A percentile compares a stretch with the other conserved stretches of the same genome.
phyloP scores from a whole-genome alignment of 2,329 filamentous ascomycete species.

The Davidsoniella neocaledoniae region DNA sequence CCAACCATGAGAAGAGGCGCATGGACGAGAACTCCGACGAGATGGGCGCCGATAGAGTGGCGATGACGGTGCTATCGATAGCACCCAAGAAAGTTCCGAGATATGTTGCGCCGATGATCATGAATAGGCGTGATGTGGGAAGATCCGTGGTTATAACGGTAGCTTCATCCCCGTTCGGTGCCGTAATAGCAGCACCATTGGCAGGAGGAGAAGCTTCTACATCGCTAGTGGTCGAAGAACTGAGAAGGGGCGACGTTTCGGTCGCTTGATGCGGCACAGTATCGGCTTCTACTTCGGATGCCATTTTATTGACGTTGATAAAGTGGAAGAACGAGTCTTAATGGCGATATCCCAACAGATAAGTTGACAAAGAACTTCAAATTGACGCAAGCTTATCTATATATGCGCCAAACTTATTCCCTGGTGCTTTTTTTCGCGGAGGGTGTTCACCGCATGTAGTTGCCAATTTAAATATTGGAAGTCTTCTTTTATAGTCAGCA shows the following conservation, averaged over 20 bases:
- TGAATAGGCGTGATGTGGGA: constrained; percentile 29
- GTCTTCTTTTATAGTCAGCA: too few species aligned
- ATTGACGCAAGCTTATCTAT: too few species aligned
- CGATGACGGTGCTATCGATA: constrained; percentile 66
- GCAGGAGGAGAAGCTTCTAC: neutral
- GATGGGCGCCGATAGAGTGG: constrained; percentile 70
- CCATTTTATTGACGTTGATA: too few species aligned
- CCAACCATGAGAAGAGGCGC: constrained; percentile 72
- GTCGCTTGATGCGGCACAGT: neutral
- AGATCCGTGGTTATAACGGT: constrained; percentile 32
- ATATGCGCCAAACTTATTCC: too few species aligned
- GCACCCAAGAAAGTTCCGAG: constrained; percentile 47
- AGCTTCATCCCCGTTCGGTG: constrained; percentile 25
- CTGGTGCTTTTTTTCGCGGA: too few species aligned
- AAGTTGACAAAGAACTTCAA: too few species aligned
- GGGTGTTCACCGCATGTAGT: too few species aligned
- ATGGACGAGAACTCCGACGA: constrained; percentile 69
- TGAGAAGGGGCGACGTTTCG: constrained; percentile 9
- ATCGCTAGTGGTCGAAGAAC: neutral
- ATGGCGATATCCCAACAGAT: too few species aligned
- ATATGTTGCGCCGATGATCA: constrained; percentile 39
- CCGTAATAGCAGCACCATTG: neutral
- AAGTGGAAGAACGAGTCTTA: too few species aligned
- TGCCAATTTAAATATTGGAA: too few species aligned
- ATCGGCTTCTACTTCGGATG: too few species aligned